Conservation (phyloP, 495 filamentous ascomycete genomes). For the Hapsidospora chrysogenum region DNA sequence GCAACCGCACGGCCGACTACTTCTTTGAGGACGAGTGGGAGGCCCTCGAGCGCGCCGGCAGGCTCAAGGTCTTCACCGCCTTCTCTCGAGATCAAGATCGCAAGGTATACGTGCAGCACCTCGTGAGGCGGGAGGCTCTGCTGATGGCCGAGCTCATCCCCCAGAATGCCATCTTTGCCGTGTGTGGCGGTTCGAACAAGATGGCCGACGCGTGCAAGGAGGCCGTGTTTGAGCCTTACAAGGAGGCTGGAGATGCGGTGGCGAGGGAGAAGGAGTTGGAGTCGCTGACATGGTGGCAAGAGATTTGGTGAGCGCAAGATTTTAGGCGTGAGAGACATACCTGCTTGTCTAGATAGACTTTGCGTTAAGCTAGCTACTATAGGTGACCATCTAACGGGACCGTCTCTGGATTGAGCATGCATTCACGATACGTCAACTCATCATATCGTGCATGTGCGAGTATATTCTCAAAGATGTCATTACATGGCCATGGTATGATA, state of each 20-base stretch:
- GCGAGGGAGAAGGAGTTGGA: slow-evolving; percentile 13
- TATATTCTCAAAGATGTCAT: no score
- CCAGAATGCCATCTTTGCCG: slow-evolving; percentile 26
- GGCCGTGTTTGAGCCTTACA: slow-evolving; percentile 58
- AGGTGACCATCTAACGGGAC: no score
- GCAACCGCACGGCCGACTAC: slow-evolving; percentile 56
- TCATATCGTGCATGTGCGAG: no score
- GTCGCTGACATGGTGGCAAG: slow-evolving; percentile 23
- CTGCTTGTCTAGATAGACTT: no score
- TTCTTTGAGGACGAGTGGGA: slow-evolving; percentile 69
- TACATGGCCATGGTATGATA: no score
- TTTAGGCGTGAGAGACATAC: neutral
- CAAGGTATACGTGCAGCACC: slow-evolving; percentile 84
- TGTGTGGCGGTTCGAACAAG: slow-evolving; percentile 70
- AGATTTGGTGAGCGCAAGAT: slow-evolving; percentile 34
- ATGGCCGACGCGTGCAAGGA: slow-evolving; percentile 86
- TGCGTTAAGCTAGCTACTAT: no score
- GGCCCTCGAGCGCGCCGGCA: slow-evolving; percentile 8
- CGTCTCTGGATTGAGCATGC: no score
- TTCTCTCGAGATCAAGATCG: slow-evolving; percentile 54
- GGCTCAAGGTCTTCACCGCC: slow-evolving; percentile 48
- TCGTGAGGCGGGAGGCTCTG: slow-evolving; percentile 42
- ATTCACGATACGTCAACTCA: no score
- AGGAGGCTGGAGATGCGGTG: slow-evolving; percentile 7
- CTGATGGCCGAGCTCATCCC: slow-evolving; percentile 41